These are phyloP conservation scores for Mortierella claussenii DNA, from an alignment of 192 early-diverging fungal species.

Conservation along the genomic window DNA sequence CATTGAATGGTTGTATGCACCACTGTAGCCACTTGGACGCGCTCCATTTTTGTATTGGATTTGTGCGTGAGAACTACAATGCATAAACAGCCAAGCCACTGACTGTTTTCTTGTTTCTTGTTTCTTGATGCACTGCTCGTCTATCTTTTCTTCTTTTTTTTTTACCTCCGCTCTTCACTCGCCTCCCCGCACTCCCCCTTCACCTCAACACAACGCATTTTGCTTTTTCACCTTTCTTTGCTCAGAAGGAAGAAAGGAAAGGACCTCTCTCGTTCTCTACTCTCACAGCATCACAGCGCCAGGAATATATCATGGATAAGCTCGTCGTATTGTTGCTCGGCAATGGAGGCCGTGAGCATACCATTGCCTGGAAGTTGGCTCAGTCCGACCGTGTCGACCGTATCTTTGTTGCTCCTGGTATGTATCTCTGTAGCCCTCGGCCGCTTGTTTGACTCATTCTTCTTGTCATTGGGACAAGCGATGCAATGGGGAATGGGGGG, in stretches of 20 bases:
- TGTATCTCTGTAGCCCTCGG: not conserved
- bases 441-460: not conserved
- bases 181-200: no score
- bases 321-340: conserved; percentile 90
- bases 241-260: not conserved
- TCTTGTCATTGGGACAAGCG: not conserved
- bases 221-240: not conserved
- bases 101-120: no score
- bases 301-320: conserved; percentile 22
- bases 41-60: no score
- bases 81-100: no score
- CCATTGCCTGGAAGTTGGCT: conserved; percentile 91
- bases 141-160: no score
- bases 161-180: no score
- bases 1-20: no score
- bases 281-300: not conserved
- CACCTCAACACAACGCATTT: no score
- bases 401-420: conserved; percentile 95
- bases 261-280: not conserved
- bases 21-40: no score
- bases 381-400: conserved; percentile 78
- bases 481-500: not conserved
- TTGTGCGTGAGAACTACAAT: no score
- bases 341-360: conserved; percentile 96
- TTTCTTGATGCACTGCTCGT: no score